Base-by-base conservation (phyloP, 2,329 filamentous ascomycete species). In the Cordyceps farinosa region DNA sequence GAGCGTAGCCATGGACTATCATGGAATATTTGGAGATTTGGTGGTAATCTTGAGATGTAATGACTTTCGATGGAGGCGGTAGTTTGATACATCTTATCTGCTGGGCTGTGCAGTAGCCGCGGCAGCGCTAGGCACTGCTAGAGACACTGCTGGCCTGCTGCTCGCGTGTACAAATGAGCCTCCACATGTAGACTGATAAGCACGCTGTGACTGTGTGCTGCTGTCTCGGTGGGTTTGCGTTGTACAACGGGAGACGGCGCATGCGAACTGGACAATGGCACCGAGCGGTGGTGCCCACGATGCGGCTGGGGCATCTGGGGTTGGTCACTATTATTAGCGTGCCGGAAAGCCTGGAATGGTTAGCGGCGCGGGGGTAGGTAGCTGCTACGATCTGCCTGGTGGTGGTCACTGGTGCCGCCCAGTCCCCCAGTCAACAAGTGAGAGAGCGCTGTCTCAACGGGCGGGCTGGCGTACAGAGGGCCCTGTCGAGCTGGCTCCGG, bases 311-410 rank as follows among this genome's bases (percentile, higher is more conserved):
- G 15, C 15, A n/a, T 30, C 36, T 52, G 15, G 57, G 57, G 47
- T 52, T 60, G 47, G 57, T 34, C 57, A 22, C 57, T 52, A 51
- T 30, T 30, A 52, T 52, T 51, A 60, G 47, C 57, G 34, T 6
- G 2, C 34, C 47, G 27, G 57, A 27, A 44, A 44, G 27, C 47
- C 47, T 13, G 15, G 36, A 42, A 3, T 11, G 47, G 47, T 22
- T 60, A 60, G 47, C 36, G 32, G 22, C 8, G 36, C 15, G 15
- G 50, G 27, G n/a, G 27, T 10, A 5, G 15, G 32, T 9, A 10
- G 22, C 30, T 51, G 48, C 10, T 36, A 5, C 38, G 38, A 40
- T 40, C 38, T 40, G 38, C 38, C 22, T 40, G 10, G 5, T 40
- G 38, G 34, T 38, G 11, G 11, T 8, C 34, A 38, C 22, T 22